Base-by-base conservation (phyloP, 2,329 filamentous ascomycete genomes). In the Aspergillus sojae region DNA sequence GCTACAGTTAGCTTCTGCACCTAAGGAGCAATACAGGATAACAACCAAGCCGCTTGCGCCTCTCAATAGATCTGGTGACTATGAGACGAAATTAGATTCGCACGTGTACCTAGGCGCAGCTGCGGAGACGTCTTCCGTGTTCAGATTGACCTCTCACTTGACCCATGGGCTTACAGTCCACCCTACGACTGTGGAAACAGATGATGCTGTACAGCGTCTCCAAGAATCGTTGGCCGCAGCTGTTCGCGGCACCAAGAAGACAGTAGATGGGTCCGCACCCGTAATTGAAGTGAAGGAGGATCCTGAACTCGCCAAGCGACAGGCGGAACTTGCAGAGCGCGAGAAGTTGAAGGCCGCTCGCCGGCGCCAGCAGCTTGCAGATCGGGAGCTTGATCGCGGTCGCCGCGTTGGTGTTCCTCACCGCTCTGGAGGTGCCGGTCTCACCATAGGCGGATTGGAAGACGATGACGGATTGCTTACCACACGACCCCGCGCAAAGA, bases 61-160 rank as follows among this genome's bases (percentile, higher is more conserved):
- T 66, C 81, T 85, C 36, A 83, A 86, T 71, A 75, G 79, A 67
- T 81, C 84, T 30, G 73, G 70, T 65, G 78, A 83, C 57, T 86
- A 86, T 70, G 81, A 86, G 50, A 77, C 81, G 2, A 81, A 81
- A 60, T 80, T 86, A 63, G 88, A 90, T 69, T 84, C 86, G 16
- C 88, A 88, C 68, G 89, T 87, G 57, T 91, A 89, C 71, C 81
- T 91, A 23, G 84, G 84, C 34, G 85, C 86, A 5, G 86, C 87
- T 0, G 81, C 86, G 53, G 83, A 87, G 68, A 81, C 83, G 16
- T 84, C 85, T 2, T 82, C 83, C 43, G 81, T 88, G 28, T 82
- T 89, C 70, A 84, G 87, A 65, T 79, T 89, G 57, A 86, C 87
- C 12, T 86, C 88, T 66, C 88, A 89, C 67, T 79, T 90, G 64